Evolutionary conservation across 345 rosid genomes (phyloP), one percentile per base, ranked within the genome.

Genomic region (Dipteronia dyeriana): DNA sequence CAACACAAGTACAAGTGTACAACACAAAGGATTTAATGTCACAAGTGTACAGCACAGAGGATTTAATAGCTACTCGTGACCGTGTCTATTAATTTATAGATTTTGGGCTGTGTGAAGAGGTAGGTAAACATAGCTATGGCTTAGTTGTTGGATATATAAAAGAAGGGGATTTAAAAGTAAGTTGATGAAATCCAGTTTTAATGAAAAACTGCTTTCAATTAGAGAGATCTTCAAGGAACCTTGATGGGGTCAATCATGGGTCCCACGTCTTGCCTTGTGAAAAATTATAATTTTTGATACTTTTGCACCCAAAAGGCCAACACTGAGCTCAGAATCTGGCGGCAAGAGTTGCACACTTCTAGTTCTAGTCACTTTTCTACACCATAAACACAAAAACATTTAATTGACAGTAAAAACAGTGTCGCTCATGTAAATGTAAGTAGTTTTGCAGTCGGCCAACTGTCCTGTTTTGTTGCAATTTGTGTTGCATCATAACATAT

Each of bases 301-400:
- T 56, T 56, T 56, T 71, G 75, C 75, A 25, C 63, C 64, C 75
- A 11, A 56, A 31, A 56, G 60, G 26, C 31, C 49, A 34, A 71
- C 75, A 57, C 66, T 2, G 0, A 12, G 20, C 54, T 1, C 53
- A 20, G 66, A 38, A 56, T 57, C 51, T 6, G 41, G 3, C 51
- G 13, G 49, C 34, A 16, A 38, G n/a, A 57, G 14, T 71, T 57
- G 13, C 66, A 17, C 23, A 16, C 41, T 17, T 19, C 22, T 70
- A 39, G 20, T 17, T 19, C 22, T 70, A 39, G 20, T 16, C 14
- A 49, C 39, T 54, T 10, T 26, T 25, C 2, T 13, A 13, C 41
- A 1, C 22, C 5, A 5, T 56, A 0, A 38, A 19, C 49, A 19
- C 13, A 20, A 9, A 9, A 14, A 12, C 2, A 54, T 10, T 71